Conservation (phyloP, 2,329 filamentous ascomycete species). For the Cercospora beticola region DNA sequence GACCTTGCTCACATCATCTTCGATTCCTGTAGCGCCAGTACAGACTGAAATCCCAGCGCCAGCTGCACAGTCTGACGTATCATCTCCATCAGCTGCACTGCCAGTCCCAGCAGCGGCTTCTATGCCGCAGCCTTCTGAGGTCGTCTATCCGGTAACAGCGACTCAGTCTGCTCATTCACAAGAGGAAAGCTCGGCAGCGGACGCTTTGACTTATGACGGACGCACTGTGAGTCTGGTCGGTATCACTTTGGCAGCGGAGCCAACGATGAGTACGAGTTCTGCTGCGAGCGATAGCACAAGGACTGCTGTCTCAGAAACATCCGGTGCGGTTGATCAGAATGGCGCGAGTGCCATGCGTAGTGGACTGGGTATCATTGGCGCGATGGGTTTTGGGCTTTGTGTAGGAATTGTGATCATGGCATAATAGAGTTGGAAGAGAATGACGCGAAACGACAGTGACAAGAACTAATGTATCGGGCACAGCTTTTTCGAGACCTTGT, state of each 20-base stretch:
- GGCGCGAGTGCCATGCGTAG: not conserved
- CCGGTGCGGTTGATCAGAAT: not conserved
- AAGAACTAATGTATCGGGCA: not conserved
- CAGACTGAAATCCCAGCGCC: not conserved
- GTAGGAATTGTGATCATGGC: not conserved
- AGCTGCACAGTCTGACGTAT: not conserved
- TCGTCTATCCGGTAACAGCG: not conserved
- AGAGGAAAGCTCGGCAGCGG: not conserved
- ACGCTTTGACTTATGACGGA: constrained; percentile 13
- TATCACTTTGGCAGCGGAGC: constrained; percentile 18
- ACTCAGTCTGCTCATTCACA: not conserved
- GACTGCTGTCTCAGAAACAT: not conserved
- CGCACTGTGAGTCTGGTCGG: constrained; percentile 16
- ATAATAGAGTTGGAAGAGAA: not conserved
- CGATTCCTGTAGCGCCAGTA: not conserved
- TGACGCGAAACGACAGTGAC: not conserved
- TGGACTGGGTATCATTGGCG: not conserved
- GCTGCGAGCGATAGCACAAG: not conserved
- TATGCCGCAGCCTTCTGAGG: not conserved
- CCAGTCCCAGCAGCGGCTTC: not conserved
- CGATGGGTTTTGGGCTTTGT: not conserved
- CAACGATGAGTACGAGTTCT: not conserved
- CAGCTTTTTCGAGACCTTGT: not conserved
- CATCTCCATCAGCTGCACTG: not conserved
- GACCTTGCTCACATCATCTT: constrained; percentile 1